Percentiles rank a stretch among this genome's conserved stretches.
Evolutionary conservation across 192 early-diverging fungal species (phyloP).

Genomic region (Coemansia sp.): DNA sequence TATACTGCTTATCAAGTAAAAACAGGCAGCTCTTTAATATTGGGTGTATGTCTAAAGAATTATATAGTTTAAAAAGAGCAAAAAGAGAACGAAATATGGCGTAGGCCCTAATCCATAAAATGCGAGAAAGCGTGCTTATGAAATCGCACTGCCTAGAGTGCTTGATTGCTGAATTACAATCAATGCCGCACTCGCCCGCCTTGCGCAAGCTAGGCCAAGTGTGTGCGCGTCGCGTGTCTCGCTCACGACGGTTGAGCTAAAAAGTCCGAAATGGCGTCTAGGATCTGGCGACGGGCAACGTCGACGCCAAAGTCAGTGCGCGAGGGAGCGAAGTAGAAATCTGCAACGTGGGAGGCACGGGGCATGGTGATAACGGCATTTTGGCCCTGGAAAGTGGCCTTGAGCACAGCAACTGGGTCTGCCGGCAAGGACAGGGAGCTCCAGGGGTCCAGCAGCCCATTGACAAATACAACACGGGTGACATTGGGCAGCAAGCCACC

Average conservation of each 20-base stretch:
- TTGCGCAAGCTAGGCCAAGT: too few species aligned
- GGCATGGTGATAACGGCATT: constrained; percentile 47
- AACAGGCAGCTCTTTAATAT: too few species aligned
- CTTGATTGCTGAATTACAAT: too few species aligned
- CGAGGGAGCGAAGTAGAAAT: constrained; percentile 35
- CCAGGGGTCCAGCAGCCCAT: constrained; percentile 65
- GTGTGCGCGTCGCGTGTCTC: background rate
- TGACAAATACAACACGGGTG: constrained; percentile 59
- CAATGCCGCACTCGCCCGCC: too few species aligned
- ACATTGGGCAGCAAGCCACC: constrained; percentile 32
- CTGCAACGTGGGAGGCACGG: constrained; percentile 39
- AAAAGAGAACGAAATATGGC: too few species aligned
- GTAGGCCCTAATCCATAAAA: too few species aligned
- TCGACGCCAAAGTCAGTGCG: constrained; percentile 44
- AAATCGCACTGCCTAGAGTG: too few species aligned
- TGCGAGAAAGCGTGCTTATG: too few species aligned
- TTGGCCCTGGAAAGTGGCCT: constrained; percentile 1
- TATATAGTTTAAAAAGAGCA: too few species aligned
- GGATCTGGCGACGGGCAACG: constrained; percentile 26
- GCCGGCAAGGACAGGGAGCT: constrained; percentile 50
- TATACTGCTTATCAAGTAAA: background rate
- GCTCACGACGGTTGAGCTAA: constrained; percentile 3
- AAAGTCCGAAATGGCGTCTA: constrained; percentile 30
- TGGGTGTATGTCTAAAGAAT: too few species aligned
- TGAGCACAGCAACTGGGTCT: constrained; percentile 6